Evolutionary conservation across 441 rosid genomes (phyloP).

Genomic region (Pelargonium fulgidum): DNA sequence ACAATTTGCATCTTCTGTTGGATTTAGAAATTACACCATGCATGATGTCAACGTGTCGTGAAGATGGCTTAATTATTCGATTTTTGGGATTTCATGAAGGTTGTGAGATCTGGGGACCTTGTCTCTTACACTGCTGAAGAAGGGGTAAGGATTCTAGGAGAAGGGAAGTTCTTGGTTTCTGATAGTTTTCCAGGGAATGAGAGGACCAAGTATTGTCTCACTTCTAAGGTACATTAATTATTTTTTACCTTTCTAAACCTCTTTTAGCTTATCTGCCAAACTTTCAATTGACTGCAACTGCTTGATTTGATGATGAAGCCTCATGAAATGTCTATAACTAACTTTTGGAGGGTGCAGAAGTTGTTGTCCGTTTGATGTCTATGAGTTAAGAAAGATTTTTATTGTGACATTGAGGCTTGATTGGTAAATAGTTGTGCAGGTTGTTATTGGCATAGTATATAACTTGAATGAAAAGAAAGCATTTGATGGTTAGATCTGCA

Average conservation of each 20-base stretch:
- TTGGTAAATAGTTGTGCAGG: too few species aligned
- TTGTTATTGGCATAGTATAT: too few species aligned
- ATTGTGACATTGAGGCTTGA: too few species aligned
- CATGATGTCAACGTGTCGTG: too few species aligned
- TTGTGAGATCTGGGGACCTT: conserved; percentile 94
- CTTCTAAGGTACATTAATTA: conserved; percentile 75
- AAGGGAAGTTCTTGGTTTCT: conserved; percentile 85
- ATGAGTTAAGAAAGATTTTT: too few species aligned
- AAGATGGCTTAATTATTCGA: too few species aligned
- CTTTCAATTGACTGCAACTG: neutral
- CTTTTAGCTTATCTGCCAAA: neutral
- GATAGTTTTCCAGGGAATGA: conserved; percentile 96
- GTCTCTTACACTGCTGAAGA: conserved; percentile 91
- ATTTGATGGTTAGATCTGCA: too few species aligned
- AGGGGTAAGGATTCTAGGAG: conserved; percentile 89
- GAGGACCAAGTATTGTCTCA: conserved; percentile 92
- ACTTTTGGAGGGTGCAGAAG: too few species aligned
- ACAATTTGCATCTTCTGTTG: neutral
- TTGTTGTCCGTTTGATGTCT: too few species aligned
- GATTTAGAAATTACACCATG: neutral
- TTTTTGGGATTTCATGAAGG: conserved; percentile 32
- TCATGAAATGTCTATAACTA: too few species aligned
- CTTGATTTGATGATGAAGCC: too few species aligned
- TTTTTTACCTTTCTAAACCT: neutral
- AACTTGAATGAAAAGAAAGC: too few species aligned